These are phyloP conservation scores for Vanrija sp. DNA, from an alignment of 1,284 basidiomycete species.

Conservation along the genomic window DNA sequence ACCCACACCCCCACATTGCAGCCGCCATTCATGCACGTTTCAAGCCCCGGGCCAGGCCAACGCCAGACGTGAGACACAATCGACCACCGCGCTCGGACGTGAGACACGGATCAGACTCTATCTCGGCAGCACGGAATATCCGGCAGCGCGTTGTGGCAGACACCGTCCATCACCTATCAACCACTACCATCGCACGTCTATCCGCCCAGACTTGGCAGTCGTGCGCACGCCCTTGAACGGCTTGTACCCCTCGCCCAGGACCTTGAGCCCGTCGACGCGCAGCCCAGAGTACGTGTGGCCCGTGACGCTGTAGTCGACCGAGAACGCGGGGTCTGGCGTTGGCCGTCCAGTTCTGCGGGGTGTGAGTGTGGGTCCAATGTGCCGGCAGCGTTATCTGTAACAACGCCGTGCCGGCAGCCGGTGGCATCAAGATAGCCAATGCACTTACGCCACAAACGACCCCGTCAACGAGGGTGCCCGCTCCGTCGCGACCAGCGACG, in stretches of 20 bases:
- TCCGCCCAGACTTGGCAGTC: slow-evolving; percentile 36
- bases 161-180: background rate
- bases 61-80: too few species aligned
- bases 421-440: background rate
- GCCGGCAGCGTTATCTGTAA: background rate
- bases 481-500: slow-evolving; percentile 63
- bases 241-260: slow-evolving; percentile 58
- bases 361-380: background rate
- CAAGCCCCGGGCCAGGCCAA: too few species aligned
- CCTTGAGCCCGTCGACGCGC: slow-evolving; percentile 76
- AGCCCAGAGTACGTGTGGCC: slow-evolving; percentile 72
- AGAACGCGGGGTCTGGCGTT: slow-evolving; percentile 65
- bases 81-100: too few species aligned
- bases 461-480: slow-evolving; percentile 68
- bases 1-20: too few species aligned
- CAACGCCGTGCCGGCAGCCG: too few species aligned
- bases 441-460: slow-evolving; percentile 58
- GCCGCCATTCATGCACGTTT: too few species aligned
- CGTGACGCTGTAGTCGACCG: slow-evolving; percentile 66
- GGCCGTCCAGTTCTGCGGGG: slow-evolving; percentile 23
- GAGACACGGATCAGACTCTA: too few species aligned
- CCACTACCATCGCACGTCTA: slow-evolving; percentile 45
- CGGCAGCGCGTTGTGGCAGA: too few species aligned
- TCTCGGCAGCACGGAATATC: too few species aligned
- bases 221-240: slow-evolving; percentile 62